Evolutionary conservation across 1,284 basidiomycete genomes (phyloP).

Genomic region (Melampsora americana): DNA sequence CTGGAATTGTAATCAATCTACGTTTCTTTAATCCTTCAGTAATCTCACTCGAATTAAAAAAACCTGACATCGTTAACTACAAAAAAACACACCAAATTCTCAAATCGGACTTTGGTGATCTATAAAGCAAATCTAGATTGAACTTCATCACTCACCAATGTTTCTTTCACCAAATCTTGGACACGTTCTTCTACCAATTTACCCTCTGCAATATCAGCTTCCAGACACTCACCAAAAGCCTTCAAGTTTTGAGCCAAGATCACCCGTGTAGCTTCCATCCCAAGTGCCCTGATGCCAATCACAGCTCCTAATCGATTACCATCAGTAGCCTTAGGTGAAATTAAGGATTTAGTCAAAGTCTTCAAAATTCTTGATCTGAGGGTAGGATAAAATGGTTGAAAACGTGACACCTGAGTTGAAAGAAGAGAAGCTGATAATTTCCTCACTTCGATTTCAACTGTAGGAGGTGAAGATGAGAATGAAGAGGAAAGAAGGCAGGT

Average conservation of each 20-base stretch:
- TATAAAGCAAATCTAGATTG: not conserved
- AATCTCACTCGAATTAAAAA: slow-evolving; percentile 11
- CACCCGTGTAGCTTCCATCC: slow-evolving; percentile 24
- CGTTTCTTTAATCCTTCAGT: not conserved
- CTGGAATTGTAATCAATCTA: slow-evolving; percentile 15
- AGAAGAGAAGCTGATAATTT: slow-evolving; percentile 63
- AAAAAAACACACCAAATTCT: not conserved
- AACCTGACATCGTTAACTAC: slow-evolving; percentile 33
- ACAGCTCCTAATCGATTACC: slow-evolving; percentile 42
- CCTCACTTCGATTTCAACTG: slow-evolving; percentile 44
- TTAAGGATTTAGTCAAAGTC: slow-evolving; percentile 78
- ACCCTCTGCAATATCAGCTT: slow-evolving; percentile 16
- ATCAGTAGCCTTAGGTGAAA: slow-evolving; percentile 27
- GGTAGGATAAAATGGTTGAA: slow-evolving; percentile 66
- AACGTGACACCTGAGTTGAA: slow-evolving; percentile 68
- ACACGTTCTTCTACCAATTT: slow-evolving; percentile 16
- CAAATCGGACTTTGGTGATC: not conserved
- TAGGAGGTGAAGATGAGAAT: slow-evolving; percentile 50
- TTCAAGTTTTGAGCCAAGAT: slow-evolving; percentile 38
- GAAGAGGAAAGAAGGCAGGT: slow-evolving; percentile 68
- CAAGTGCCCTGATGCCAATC: slow-evolving; percentile 28
- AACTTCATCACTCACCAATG: slow-evolving; percentile 16
- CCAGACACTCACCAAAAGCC: slow-evolving; percentile 41
- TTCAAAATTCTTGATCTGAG: slow-evolving; percentile 85
- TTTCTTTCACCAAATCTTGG: slow-evolving; percentile 32